Base-by-base conservation (phyloP, 805 yeast genomes). In the Teunomyces pallodes region DNA sequence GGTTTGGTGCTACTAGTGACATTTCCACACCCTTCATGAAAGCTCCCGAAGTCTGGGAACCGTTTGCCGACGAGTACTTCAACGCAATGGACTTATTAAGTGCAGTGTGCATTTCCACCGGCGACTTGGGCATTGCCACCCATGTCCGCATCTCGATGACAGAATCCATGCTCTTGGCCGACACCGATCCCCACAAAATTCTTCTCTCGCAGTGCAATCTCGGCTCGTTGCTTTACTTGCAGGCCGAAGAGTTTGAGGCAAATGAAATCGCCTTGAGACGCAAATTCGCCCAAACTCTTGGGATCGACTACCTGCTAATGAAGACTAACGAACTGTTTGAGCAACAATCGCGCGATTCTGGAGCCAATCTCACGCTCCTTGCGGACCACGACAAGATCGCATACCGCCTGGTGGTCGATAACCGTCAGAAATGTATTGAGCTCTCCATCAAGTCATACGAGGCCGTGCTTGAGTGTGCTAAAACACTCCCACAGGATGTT, bases 31-130 rank as follows among this genome's bases (percentile, higher is more conserved):
- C 24, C 6, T 20, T 55, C 3, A 43, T 66, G 57, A 70, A 57
- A 45, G 68, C 73, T 58, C 79, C 74, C 35, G 77, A 75, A 43
- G 80, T 82, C 1, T 86, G 88, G 87, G 83, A 80, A 46, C 86
- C 85, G 3, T 90, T 87, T 62, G 72, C 83, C 32, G 88, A 86
- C 48, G 96, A 90, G 57, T 78, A 86, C 52, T 84, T 90, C 62
- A 81, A 83, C 47, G 85, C 89, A 1, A 75, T 92, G 65, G 96
- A 90, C 56, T 59, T 88, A 48, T 80, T 84, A 54, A 82, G 87
- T 3, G 90, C 94, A 2, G 70, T 83, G 35, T 84, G 87, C 51
- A 66, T 89, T 47, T 76, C 86, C 1, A 73, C 82, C 12, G 89
- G 89, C n/a, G 90, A 86, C 60, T 69, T 82, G 44, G 69, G 78